A percentile compares a stretch with the other conserved stretches of the same genome.
Evolutionary conservation across 495 filamentous ascomycete species (phyloP).

Genomic region (Aspergillus campestris): DNA sequence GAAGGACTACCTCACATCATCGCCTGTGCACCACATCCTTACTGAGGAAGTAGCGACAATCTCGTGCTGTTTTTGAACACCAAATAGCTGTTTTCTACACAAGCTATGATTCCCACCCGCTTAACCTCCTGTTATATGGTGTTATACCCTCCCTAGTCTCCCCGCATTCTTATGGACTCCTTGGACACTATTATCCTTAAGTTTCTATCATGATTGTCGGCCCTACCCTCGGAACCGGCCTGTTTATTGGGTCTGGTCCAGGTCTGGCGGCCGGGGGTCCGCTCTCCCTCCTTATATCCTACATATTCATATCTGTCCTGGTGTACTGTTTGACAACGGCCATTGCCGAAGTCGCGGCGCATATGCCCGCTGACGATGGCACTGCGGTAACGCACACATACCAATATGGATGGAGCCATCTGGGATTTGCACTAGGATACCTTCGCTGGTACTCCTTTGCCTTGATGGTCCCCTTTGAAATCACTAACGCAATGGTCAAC

Average conservation of each 20-base stretch:
- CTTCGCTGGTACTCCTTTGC: constrained; percentile 52
- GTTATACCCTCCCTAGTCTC: too few relatives aligned
- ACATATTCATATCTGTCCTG: constrained; percentile 42
- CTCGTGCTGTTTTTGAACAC: too few relatives aligned
- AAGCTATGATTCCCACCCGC: too few relatives aligned
- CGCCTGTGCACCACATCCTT: too few relatives aligned
- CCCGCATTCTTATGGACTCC: not conserved
- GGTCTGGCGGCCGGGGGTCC: constrained; percentile 34
- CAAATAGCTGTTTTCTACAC: too few relatives aligned
- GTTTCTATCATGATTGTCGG: constrained; percentile 21
- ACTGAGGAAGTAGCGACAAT: too few relatives aligned
- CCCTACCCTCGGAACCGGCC: constrained; percentile 32
- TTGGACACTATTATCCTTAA: constrained; percentile 8
- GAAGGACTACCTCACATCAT: not conserved
- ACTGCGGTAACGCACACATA: constrained; percentile 50
- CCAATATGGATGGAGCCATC: constrained; percentile 40
- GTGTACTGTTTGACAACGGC: constrained; percentile 54
- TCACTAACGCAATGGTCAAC: constrained; percentile 77
- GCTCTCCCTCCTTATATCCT: constrained; percentile 31
- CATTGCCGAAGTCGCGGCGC: constrained; percentile 55
- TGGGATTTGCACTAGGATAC: constrained; percentile 51
- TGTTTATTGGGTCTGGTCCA: constrained; percentile 34
- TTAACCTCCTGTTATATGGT: too few relatives aligned
- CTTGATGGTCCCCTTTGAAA: constrained; percentile 64
- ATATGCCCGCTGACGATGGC: constrained; percentile 46